A percentile compares a stretch with the other conserved stretches of the same genome.
Conservation (phyloP, 2,329 filamentous ascomycete species). For the Botryotinia calthae region DNA sequence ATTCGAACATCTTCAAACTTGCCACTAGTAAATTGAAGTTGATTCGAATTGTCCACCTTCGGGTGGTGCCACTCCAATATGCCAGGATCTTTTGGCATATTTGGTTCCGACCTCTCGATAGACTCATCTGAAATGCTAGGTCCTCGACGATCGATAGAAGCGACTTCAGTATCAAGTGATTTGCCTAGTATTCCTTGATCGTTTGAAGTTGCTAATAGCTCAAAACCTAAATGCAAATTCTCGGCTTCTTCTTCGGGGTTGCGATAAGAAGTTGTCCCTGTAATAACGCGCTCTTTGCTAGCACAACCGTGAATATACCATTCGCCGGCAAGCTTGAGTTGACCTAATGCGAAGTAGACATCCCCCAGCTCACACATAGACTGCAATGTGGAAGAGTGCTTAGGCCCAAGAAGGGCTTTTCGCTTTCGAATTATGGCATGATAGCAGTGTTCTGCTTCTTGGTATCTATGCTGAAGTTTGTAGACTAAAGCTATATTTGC, state of each 20-base stretch:
- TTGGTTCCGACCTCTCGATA: neutral
- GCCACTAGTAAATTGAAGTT: neutral
- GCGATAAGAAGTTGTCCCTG: neutral
- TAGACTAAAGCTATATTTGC: constrained; percentile 16
- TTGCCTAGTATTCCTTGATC: neutral
- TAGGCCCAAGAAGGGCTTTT: constrained; percentile 10
- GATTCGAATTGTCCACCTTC: neutral
- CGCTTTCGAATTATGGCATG: neutral
- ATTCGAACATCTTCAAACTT: neutral
- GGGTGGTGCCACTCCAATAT: neutral
- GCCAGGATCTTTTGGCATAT: neutral
- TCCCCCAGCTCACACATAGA: constrained; percentile 18
- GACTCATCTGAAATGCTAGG: neutral
- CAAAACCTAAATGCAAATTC: neutral
- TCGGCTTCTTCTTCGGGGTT: neutral
- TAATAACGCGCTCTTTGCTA: neutral
- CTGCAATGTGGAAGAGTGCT: constrained; percentile 15
- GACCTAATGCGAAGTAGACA: constrained; percentile 10
- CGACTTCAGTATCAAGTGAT: too few species aligned
- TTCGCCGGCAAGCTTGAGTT: neutral
- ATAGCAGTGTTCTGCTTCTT: neutral
- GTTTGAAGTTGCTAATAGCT: constrained; percentile 2
- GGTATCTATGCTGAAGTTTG: constrained; percentile 10
- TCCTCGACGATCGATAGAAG: constrained; percentile 11
- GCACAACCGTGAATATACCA: constrained; percentile 15